These are phyloP conservation scores for Cylindrotheca fusiformis DNA, from an alignment of 108 stramenopile species.

Conservation along the genomic window DNA sequence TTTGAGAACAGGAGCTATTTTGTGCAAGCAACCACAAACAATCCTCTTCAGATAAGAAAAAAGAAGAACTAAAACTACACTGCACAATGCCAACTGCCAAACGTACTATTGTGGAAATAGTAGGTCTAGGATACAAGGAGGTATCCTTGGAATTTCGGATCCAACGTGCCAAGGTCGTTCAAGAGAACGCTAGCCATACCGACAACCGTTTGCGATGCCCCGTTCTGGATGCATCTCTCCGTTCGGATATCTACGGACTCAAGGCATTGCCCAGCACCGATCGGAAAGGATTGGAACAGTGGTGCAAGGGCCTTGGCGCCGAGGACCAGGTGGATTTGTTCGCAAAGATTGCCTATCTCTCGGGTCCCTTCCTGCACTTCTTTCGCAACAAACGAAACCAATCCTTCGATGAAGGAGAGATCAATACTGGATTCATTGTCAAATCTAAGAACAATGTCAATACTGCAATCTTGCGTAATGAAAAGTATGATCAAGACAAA, in stretches of 20 bases:
- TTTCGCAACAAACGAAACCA: not conserved
- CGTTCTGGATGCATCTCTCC: not conserved
- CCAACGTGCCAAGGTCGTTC: not conserved
- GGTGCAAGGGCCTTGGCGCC: too few species aligned
- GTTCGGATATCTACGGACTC: not conserved
- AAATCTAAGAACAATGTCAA: not conserved
- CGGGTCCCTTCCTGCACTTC: not conserved
- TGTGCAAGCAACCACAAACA: too few species aligned
- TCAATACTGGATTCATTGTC: slow-evolving; percentile 1
- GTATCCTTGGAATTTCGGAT: slow-evolving; percentile 7
- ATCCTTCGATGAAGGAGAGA: not conserved
- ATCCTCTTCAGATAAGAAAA: too few species aligned
- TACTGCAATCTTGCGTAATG: not conserved
- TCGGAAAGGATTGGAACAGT: not conserved
- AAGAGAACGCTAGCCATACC: not conserved
- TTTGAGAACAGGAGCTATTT: too few species aligned
- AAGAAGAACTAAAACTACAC: too few species aligned
- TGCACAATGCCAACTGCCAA: too few species aligned
- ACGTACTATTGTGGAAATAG: not conserved
- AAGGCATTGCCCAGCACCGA: not conserved
- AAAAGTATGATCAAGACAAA: not conserved
- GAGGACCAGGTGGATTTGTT: not conserved
- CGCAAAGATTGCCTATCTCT: not conserved
- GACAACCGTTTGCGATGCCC: slow-evolving; percentile 1
- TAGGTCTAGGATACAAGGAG: not conserved